A percentile compares a stretch with the other conserved stretches of the same genome.
Evolutionary conservation across 1,284 basidiomycete genomes (phyloP).

Genomic region (Xanthoconium separans): DNA sequence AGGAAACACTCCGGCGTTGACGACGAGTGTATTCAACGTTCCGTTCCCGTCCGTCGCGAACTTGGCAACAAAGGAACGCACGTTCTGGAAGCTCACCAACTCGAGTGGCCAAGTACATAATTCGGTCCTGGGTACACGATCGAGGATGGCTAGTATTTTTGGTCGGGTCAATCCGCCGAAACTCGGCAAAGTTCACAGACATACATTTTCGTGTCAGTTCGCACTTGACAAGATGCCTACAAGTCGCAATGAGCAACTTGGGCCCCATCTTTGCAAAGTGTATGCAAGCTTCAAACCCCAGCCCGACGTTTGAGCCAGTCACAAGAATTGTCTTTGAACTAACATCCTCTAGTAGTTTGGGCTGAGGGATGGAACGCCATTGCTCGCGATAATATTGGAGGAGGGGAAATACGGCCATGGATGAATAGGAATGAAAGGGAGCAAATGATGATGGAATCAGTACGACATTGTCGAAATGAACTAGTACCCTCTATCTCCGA

Average conservation of each 20-base stretch:
- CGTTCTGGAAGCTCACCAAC: conserved; percentile 22
- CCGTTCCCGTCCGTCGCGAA: conserved; percentile 16
- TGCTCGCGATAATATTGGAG: conserved; percentile 19
- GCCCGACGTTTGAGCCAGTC: conserved; percentile 32
- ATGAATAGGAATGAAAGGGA: background rate
- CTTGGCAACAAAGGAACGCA: conserved; percentile 23
- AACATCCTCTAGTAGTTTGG: conserved; percentile 16
- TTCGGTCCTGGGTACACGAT: background rate
- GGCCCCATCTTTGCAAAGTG: conserved; percentile 27
- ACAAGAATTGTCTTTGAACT: conserved; percentile 26
- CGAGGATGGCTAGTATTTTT: conserved; percentile 16
- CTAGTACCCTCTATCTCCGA: no score
- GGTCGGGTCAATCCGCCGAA: background rate
- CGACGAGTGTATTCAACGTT: conserved; percentile 19
- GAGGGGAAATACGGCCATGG: conserved; percentile 15
- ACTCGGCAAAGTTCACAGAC: background rate
- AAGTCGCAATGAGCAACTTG: conserved; percentile 24
- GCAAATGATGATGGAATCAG: no score
- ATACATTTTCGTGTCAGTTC: conserved; percentile 22
- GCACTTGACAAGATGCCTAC: conserved; percentile 26
- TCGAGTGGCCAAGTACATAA: conserved; percentile 22
- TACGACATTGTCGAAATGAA: no score
- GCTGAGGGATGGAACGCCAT: conserved; percentile 12
- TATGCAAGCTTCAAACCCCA: conserved; percentile 32
- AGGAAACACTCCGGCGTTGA: conserved; percentile 22